These are phyloP conservation scores for Claviceps citrina DNA, from an alignment of 2,329 filamentous ascomycete genomes.

Conservation along the genomic window DNA sequence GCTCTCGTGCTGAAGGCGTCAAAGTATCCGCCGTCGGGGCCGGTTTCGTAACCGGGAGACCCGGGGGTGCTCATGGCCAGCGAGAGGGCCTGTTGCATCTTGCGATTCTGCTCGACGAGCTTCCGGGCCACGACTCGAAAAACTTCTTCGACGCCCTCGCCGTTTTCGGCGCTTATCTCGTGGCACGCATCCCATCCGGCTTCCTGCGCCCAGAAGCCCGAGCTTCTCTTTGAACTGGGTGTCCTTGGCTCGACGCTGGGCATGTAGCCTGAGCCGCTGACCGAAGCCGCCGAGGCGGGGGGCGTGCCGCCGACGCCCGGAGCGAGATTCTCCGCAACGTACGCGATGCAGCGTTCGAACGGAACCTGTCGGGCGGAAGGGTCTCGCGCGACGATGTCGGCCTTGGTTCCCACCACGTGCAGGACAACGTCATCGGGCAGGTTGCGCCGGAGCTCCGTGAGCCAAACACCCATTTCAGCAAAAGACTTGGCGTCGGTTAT, in stretches of 20 bases:
- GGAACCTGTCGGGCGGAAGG: constrained; percentile 67
- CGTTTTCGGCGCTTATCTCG: constrained; percentile 86
- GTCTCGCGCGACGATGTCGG: constrained; percentile 77
- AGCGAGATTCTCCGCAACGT: constrained; percentile 81
- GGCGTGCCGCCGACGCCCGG: constrained; percentile 53
- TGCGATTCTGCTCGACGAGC: constrained; percentile 48
- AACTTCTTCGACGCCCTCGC: constrained; percentile 91
- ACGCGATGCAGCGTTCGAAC: constrained; percentile 90
- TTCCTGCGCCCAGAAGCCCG: constrained; percentile 80
- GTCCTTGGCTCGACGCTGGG: constrained; percentile 35
- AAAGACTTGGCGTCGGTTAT: constrained; percentile 80
- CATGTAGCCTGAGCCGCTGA: constrained; percentile 13
- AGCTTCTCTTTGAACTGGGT: constrained; percentile 50
- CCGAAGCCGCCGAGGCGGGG: constrained; percentile 41
- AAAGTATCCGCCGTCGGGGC: constrained; percentile 34
- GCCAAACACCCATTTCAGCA: constrained; percentile 82
- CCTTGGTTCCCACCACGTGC: constrained; percentile 90
- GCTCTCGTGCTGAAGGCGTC: constrained; percentile 30
- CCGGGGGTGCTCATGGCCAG: constrained; percentile 38
- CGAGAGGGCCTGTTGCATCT: constrained; percentile 43
- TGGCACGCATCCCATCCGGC: constrained; percentile 95
- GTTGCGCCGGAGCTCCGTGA: constrained; percentile 69
- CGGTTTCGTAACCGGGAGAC: constrained; percentile 30
- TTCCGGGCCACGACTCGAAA: constrained; percentile 57
- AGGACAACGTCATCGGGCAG: constrained; percentile 65